Percentiles rank a stretch among this genome's conserved stretches.
phyloP scores from a whole-genome alignment of 1,139 yeast species.

The Candida tropicalis region DNA sequence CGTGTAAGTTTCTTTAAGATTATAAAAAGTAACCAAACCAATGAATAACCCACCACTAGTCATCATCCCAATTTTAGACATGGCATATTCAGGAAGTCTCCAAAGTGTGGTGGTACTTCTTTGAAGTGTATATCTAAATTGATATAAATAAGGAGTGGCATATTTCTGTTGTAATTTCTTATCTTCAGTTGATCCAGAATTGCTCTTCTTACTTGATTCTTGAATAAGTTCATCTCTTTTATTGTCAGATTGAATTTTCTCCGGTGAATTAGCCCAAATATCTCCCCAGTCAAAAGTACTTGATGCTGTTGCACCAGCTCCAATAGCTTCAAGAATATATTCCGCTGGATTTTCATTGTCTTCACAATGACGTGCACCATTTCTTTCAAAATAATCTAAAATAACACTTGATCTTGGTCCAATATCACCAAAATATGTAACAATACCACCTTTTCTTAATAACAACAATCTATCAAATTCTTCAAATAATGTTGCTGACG shows the following conservation, averaged over 20 bases:
- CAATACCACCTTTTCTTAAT: conserved; percentile 72
- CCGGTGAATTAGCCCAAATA: conserved; percentile 46
- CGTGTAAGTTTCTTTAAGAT: conserved; percentile 38
- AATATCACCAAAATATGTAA: conserved; percentile 80
- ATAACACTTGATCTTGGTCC: conserved; percentile 64
- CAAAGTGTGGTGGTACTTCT: conserved; percentile 41
- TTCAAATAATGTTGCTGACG: conserved; percentile 74
- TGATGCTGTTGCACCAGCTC: conserved; percentile 68
- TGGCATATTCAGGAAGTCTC: conserved; percentile 47
- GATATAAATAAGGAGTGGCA: conserved; percentile 42
- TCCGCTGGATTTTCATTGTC: conserved; percentile 65
- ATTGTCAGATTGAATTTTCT: conserved; percentile 21
- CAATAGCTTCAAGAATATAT: conserved; percentile 63
- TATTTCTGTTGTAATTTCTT: conserved; percentile 21
- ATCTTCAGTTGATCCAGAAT: conserved; percentile 11
- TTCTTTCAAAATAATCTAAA: conserved; percentile 66
- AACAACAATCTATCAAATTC: conserved; percentile 77
- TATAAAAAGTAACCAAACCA: conserved; percentile 52
- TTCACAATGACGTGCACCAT: conserved; percentile 66
- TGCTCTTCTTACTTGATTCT: conserved; percentile 15
- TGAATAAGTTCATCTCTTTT: conserved; percentile 22
- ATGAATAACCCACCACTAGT: conserved; percentile 49
- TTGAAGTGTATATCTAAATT: conserved; percentile 34
- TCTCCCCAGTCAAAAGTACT: conserved; percentile 48
- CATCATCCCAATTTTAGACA: conserved; percentile 47